These are phyloP conservation scores for Myxozyma monticola DNA, from an alignment of 805 yeast species.

Conservation along the genomic window DNA sequence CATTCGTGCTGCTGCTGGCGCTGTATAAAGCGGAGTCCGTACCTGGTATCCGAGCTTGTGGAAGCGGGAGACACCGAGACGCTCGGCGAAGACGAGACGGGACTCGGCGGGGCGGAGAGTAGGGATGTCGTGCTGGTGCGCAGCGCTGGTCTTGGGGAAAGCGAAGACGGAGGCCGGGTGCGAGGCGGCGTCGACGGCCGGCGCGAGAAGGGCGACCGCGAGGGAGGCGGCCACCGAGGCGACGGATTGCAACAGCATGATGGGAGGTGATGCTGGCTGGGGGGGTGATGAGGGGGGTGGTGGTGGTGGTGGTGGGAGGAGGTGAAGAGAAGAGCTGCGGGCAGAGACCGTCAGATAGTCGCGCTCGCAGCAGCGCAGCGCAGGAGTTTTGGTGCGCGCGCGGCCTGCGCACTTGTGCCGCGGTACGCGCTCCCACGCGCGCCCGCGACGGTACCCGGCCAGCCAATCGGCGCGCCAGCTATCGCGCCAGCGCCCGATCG, in stretches of 20 bases:
- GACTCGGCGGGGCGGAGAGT: slow-evolving; percentile 55
- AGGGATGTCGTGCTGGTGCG: slow-evolving; percentile 26
- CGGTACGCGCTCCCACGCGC: not conserved
- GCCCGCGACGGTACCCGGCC: slow-evolving; percentile 2
- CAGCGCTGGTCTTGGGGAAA: slow-evolving; percentile 25
- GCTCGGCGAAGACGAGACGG: slow-evolving; percentile 58
- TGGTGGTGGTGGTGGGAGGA: not conserved
- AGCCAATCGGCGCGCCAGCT: slow-evolving; percentile 14
- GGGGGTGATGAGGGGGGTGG: not conserved
- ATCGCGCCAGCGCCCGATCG: not conserved
- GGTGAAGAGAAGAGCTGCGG: not conserved
- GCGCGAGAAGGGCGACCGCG: slow-evolving; percentile 22
- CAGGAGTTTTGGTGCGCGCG: not conserved
- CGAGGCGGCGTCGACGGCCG: slow-evolving; percentile 22
- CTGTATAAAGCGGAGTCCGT: not conserved
- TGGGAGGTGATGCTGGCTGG: slow-evolving; percentile 1
- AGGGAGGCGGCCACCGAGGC: slow-evolving; percentile 26
- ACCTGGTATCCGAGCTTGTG: slow-evolving; percentile 32
- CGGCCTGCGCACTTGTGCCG: slow-evolving; percentile 4
- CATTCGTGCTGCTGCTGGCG: too few species aligned
- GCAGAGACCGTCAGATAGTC: not conserved
- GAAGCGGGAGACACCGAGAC: slow-evolving; percentile 31
- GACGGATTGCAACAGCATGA: slow-evolving; percentile 28
- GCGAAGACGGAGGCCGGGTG: slow-evolving; percentile 31
- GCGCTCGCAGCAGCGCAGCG: too few species aligned